A percentile compares a stretch with the other conserved stretches of the same genome.
phyloP scores from a whole-genome alignment of 2,329 filamentous ascomycete genomes.

The Cercospora citrullina region DNA sequence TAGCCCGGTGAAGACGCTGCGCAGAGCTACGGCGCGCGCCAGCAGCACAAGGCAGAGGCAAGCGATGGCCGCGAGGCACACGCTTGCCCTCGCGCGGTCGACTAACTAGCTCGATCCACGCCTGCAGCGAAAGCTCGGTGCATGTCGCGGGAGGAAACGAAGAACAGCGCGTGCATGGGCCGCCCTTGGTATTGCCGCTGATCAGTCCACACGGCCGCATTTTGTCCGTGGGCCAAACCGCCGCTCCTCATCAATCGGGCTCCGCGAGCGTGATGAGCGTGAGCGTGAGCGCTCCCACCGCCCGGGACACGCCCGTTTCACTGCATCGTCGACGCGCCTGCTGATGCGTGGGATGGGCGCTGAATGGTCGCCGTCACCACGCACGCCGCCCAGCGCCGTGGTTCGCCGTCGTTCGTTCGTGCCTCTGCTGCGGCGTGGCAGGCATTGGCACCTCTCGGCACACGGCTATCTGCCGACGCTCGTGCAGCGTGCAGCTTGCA shows the following conservation, averaged over 20 bases:
- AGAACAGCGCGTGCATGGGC: background rate
- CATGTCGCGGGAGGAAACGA: background rate
- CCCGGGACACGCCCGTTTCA: constrained; percentile 1
- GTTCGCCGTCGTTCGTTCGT: background rate
- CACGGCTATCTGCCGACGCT: background rate
- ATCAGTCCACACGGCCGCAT: constrained; percentile 4
- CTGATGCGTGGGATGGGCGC: background rate
- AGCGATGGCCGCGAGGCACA: background rate
- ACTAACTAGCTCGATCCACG: constrained; percentile 3
- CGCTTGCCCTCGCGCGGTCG: background rate
- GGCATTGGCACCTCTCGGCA: background rate
- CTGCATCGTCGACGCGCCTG: background rate
- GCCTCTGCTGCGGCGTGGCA: background rate
- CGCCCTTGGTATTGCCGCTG: background rate
- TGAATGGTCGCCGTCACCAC: background rate
- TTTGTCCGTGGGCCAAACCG: background rate
- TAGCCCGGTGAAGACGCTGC: constrained; percentile 6
- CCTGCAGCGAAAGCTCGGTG: background rate
- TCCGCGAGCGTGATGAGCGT: no score
- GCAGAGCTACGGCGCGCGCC: background rate
- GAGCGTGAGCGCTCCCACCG: background rate
- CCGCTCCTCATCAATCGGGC: background rate
- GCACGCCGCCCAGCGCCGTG: background rate
- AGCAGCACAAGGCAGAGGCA: constrained; percentile 4
- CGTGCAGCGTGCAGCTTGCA: background rate